Evolutionary conservation across 2,329 filamentous ascomycete species (phyloP), one percentile per base, ranked within the genome.

Genomic region (Verticillium zaregamsianum): DNA sequence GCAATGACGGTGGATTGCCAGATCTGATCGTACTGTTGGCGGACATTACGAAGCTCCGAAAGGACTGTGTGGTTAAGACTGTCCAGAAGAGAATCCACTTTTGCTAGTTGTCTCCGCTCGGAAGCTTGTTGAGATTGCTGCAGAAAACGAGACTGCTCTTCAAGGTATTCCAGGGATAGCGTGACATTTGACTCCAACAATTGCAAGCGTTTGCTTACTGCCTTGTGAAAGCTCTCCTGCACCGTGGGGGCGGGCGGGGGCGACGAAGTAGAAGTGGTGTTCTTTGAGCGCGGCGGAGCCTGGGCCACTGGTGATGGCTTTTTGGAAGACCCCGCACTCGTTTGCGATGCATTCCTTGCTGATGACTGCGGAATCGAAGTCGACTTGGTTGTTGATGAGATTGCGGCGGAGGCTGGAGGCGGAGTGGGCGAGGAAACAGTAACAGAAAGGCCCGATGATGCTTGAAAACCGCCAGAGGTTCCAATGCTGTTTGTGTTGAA

Each of bases 211-310:
- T 98, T 98, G 65, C 93, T 92, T 9, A 98, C 90, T 4, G 93
- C 92, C 74, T 98, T 98, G 83, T 97, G 99, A 76, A 99, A 98
- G 2, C 91, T 95, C 73, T 99, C 95, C 74, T 99, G 95, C 1
- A 96, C 95, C 0, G 93, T 93, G 2, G 94, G 93, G 1, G 87
- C 85, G 1, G 90, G 76, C 2, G 83, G 75, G 8, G 82, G 72
- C 1, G 81, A 70, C 31, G 76, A 67, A 31, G 76, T 66, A 57
- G 74, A 62, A 28, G 74, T 79, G 68, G 67, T 78, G 75, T 77
- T 63, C 73, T 33, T 55, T 15, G 54, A 32, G 28, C 54, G 54
- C 11, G 17, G 5, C 14, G 25, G 25, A 8, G 25, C 54, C 15
- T 55, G 54, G 4, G 54, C 54, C 15, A 33, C 54, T 25, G 54